Percentiles rank a stretch among this genome's conserved stretches.
Evolutionary conservation across 2,329 filamentous ascomycete genomes (phyloP).

Genomic region (Xylaria sp.): DNA sequence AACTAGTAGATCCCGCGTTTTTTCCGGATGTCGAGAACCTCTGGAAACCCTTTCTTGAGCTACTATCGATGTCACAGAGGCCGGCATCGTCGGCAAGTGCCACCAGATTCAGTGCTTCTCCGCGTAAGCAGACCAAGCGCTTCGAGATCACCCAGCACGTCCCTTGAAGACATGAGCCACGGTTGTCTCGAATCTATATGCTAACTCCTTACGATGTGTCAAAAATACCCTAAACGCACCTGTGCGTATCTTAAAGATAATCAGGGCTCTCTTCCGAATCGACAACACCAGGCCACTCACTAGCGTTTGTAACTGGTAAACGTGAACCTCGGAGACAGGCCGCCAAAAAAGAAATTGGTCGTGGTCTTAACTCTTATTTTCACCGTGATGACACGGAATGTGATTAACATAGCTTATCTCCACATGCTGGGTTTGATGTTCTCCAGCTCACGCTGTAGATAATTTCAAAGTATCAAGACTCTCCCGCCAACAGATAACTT

Average conservation of each 20-base stretch:
- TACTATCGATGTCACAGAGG: slow-evolving; percentile 58
- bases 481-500: background rate
- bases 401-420: slow-evolving; percentile 5
- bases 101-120: slow-evolving; percentile 86
- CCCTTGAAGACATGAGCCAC: slow-evolving; percentile 41
- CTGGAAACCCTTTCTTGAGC: slow-evolving; percentile 2
- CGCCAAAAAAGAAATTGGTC: slow-evolving; percentile 5
- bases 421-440: background rate
- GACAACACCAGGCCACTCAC: background rate
- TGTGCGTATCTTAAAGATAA: slow-evolving; percentile 3
- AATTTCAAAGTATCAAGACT: background rate
- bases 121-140: slow-evolving; percentile 99
- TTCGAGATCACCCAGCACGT: slow-evolving; percentile 99
- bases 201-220: slow-evolving; percentile 27
- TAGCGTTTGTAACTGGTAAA: slow-evolving; percentile 1
- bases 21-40: background rate
- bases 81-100: slow-evolving; percentile 40
- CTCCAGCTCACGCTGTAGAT: background rate
- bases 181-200: background rate
- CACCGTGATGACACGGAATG: background rate
- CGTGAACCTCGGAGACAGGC: slow-evolving; percentile 7
- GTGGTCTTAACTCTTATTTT: background rate
- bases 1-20: slow-evolving; percentile 25
- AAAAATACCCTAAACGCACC: background rate
- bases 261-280: background rate